These are phyloP conservation scores for Tolypocladium paradoxum DNA, from an alignment of 2,329 filamentous ascomycete genomes.

Conservation along the genomic window DNA sequence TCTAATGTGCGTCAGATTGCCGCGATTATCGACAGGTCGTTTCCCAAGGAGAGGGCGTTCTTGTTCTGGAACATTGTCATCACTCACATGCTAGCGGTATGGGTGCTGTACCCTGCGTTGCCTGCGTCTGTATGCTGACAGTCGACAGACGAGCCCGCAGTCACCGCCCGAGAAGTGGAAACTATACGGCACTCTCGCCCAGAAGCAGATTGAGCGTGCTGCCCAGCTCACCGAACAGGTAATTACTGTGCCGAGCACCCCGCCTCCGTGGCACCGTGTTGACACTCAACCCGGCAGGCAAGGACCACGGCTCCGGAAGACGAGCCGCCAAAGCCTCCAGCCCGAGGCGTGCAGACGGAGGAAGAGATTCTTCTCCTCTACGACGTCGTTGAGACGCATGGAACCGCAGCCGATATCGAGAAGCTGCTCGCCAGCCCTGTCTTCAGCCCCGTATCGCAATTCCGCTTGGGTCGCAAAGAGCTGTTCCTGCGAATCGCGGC, in stretches of 20 bases:
- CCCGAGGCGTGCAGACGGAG: conserved; percentile 29
- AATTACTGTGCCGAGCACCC: conserved; percentile 3
- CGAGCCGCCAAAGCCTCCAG: conserved; percentile 10
- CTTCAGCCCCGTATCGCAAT: conserved; percentile 32
- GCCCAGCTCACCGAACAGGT: conserved; percentile 34
- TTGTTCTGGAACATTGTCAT: conserved; percentile 46
- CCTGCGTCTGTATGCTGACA: neutral
- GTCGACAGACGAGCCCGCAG: conserved; percentile 32
- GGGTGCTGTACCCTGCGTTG: conserved; percentile 5
- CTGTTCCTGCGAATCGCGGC: conserved; percentile 30
- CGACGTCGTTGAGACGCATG: conserved; percentile 33
- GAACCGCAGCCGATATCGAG: conserved; percentile 28
- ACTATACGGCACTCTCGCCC: conserved; percentile 38
- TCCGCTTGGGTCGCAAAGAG: conserved; percentile 35
- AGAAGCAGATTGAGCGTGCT: conserved; percentile 40
- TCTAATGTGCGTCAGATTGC: conserved; percentile 33
- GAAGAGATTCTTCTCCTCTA: conserved; percentile 41
- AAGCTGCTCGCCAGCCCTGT: conserved; percentile 26
- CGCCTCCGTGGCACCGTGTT: neutral
- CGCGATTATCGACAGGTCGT: conserved; percentile 39
- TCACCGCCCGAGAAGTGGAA: conserved; percentile 37
- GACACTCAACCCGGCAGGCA: conserved; percentile 7
- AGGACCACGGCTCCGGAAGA: conserved; percentile 8
- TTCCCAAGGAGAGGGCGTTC: conserved; percentile 34
- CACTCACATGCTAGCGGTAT: conserved; percentile 42